Conservation (phyloP, 306 rosid genomes). For the Cicer judaicum region DNA sequence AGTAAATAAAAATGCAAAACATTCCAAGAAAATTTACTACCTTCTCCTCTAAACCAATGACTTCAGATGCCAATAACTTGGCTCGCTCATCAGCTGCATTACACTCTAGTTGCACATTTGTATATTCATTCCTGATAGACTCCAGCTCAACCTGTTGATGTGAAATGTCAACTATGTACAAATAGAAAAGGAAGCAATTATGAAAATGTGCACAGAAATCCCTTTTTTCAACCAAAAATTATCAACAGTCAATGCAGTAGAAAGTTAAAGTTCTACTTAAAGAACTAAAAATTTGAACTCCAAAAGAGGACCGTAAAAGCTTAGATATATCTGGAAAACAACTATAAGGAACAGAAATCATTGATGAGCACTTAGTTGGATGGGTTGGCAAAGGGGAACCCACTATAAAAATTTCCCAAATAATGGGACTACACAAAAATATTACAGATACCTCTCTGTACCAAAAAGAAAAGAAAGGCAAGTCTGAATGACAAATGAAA, state of each 20-base stretch:
- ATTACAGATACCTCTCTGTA: background rate
- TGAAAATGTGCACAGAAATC: conserved; percentile 10
- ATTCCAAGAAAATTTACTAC: conserved; percentile 67
- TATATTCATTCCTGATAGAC: conserved; percentile 71
- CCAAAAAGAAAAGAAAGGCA: background rate
- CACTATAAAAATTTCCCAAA: background rate
- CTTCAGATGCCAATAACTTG: conserved; percentile 95
- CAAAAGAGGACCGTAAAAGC: conserved; percentile 15
- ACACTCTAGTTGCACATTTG: conserved; percentile 88
- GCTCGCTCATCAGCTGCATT: conserved; percentile 98
- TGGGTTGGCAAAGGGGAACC: conserved; percentile 31
- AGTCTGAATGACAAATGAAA: background rate
- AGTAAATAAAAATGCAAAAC: conserved; percentile 37
- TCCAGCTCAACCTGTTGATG: conserved; percentile 75
- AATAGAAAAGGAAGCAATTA: conserved; percentile 21
- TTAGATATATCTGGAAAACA: conserved; percentile 4
- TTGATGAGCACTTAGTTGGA: background rate
- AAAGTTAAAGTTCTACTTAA: conserved; percentile 17
- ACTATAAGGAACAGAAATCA: conserved; percentile 15
- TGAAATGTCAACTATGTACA: conserved; percentile 34
- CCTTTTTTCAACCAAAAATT: conserved; percentile 22
- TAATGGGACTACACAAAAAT: background rate
- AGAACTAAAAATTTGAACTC: conserved; percentile 9
- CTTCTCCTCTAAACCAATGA: conserved; percentile 96
- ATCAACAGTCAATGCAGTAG: conserved; percentile 7